Base-by-base conservation (phyloP, 2,329 filamentous ascomycete genomes). In the Grosmannia huntii region DNA sequence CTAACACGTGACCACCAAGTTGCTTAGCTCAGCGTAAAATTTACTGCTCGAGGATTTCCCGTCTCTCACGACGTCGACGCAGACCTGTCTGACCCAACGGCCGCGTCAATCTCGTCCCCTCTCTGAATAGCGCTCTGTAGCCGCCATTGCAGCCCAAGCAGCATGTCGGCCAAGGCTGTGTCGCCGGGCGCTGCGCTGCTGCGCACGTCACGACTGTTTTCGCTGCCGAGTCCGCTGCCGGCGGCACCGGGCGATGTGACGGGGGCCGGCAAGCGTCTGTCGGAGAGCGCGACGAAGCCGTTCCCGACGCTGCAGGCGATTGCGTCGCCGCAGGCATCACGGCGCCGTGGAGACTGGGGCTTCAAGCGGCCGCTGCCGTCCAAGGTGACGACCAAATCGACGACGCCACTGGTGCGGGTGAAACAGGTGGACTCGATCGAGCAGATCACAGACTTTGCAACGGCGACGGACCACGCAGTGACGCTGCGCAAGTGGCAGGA, bases 401-500 rank as follows among this genome's bases (percentile, higher is more conserved):
- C 85, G 7, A 85, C 84, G n/a, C 88, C 90, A 11, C 76, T 88
- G 55, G 80, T 96, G 57, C 83, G 89, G 63, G 74, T 97, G 64
- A 84, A 83, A 66, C 80, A 86, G 60, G 79, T 95, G 63, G 92
- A 97, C 74, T 88, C 89, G 2, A 81, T 84, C 65, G 90, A 96
- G 72, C 87, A 90, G 69, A 80, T 96, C 64, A 96, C 91, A 67
- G 90, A 96, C 67, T 97, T 90, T 71, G 79, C 83, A 62, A 90
- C 88, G 44, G 87, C 90, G 0, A 81, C 85, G 59, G 89, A 96
- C 70, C 89, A 95, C 71, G 81, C 85, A 56, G 75, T 90, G 64
- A 90, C 89, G 9, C 75, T 95, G 58, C 77, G 84, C 68, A 97
- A 96, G 75, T 96, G 87, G 75, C 86, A 90, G 68, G 89, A 95